These are phyloP conservation scores for Boletus eberwhitei DNA, from an alignment of 768 basidiomycete species.

Conservation along the genomic window DNA sequence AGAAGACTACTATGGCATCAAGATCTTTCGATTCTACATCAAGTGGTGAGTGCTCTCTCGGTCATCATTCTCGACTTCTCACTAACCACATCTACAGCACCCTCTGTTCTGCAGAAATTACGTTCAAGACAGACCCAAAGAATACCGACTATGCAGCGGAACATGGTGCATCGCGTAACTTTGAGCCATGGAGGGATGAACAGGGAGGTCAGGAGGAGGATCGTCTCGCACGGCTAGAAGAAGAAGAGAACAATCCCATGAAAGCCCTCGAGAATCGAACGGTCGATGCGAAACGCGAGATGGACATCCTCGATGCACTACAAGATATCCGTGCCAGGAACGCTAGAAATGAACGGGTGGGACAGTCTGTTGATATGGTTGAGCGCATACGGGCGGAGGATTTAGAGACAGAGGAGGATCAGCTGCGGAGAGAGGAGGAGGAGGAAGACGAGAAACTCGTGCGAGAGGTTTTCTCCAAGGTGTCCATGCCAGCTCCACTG, in stretches of 20 bases:
- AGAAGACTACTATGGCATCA: constrained; percentile 98
- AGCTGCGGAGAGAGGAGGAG: constrained; percentile 63
- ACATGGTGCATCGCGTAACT: constrained; percentile 96
- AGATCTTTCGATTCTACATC: constrained; percentile 91
- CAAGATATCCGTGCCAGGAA: constrained; percentile 89
- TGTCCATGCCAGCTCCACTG: constrained; percentile 38
- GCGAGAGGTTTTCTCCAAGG: constrained; percentile 81
- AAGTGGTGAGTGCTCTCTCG: constrained; percentile 60
- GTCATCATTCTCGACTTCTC: neutral
- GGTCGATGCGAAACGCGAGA: constrained; percentile 90
- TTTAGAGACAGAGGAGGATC: constrained; percentile 74
- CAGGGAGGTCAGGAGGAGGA: constrained; percentile 77
- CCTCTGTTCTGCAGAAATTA: constrained; percentile 95
- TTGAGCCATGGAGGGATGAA: constrained; percentile 95
- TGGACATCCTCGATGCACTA: constrained; percentile 96
- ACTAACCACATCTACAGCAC: constrained; percentile 52
- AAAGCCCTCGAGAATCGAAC: constrained; percentile 92
- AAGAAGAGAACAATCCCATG: constrained; percentile 97
- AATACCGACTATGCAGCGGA: constrained; percentile 93
- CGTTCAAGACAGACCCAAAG: constrained; percentile 99
- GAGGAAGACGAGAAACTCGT: constrained; percentile 93
- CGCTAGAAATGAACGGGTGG: constrained; percentile 84
- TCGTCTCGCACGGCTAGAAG: constrained; percentile 77
- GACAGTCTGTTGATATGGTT: constrained; percentile 66
- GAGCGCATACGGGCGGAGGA: constrained; percentile 64